Evolutionary conservation across 768 basidiomycete genomes (phyloP), one percentile per base, ranked within the genome.

Genomic region (Agaricus bisporus): DNA sequence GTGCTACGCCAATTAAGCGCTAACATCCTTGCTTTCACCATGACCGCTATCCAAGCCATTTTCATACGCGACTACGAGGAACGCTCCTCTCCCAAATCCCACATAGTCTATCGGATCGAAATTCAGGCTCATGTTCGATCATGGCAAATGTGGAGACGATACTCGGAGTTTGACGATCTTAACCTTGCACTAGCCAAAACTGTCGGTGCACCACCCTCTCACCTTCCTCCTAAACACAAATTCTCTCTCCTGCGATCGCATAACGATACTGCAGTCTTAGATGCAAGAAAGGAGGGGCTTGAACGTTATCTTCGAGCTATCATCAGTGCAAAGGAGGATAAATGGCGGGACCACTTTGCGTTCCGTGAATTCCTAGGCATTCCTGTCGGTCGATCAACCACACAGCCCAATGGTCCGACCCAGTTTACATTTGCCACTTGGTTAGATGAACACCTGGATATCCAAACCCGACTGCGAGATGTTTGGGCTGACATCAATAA

Each of bases 121-220:
- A 84, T 98, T 60, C 83, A 88, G 60, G 92, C 92, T 5, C 84
- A 91, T 51, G 89, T 93, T 26, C 85, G 90, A 56, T 86, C 91
- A 65, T 98, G 95, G 94, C 82, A 87, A 54, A 89, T 97, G 78
- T 90, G 88, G 83, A 77, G 88, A 54, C 88, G 95, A 47, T 98
- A 98, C 72, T 94, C 91, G 41, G 93, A 97, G 70, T 98, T 98
- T 70, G 84, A 80, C 64, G 85, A 91, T 61, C 82, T 98, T 6
- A 81, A 95, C 67, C 78, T 80, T 7, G 88, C 94, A 62, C 81
- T 97, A 61, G 78, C 79, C 25, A 85, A 87, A 64, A 80, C 81
- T n/a, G 85, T 85, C 14, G 78, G 82, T n/a, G 70, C 85, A 17
- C 92, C 94, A 10, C 94, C 95, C 11, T 77, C 69, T 15, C 56